These are phyloP conservation scores for Ephemerocybe angulata DNA, from an alignment of 768 basidiomycete genomes.

Conservation along the genomic window DNA sequence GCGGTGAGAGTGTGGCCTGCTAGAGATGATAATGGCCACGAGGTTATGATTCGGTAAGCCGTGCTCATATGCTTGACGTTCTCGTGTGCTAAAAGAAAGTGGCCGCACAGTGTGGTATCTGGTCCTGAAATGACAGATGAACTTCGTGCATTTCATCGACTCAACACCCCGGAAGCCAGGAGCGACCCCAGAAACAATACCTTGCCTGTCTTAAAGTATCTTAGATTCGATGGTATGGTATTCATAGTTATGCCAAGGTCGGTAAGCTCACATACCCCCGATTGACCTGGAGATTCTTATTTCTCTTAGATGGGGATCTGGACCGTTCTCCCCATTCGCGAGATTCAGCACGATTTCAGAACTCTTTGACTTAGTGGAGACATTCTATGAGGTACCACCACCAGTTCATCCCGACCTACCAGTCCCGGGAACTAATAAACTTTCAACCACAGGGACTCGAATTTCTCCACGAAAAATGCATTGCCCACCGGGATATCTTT, in stretches of 20 bases:
- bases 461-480: constrained; percentile 15
- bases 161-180: constrained; percentile 4
- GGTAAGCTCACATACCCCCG: not conserved
- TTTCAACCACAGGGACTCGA: constrained; percentile 12
- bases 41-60: constrained; percentile 15
- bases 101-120: not conserved
- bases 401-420: no score
- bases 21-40: constrained; percentile 9
- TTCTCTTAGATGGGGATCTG: constrained; percentile 7
- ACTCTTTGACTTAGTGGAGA: not conserved
- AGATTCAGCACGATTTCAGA: not conserved
- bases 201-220: constrained; percentile 12
- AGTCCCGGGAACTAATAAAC: not conserved
- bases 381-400: not conserved
- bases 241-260: constrained; percentile 18
- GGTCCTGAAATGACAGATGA: not conserved
- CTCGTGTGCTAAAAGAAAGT: not conserved
- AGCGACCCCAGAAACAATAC: constrained; percentile 13
- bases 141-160: not conserved
- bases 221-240: constrained; percentile 6
- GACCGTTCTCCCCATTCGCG: not conserved
- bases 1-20: constrained; percentile 10
- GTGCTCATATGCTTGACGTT: not conserved
- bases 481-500: constrained; percentile 12
- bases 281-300: not conserved